A percentile compares a stretch with the other conserved stretches of the same genome.
Conservation (phyloP, 2,329 filamentous ascomycete species). For the Alternaria arborescens region DNA sequence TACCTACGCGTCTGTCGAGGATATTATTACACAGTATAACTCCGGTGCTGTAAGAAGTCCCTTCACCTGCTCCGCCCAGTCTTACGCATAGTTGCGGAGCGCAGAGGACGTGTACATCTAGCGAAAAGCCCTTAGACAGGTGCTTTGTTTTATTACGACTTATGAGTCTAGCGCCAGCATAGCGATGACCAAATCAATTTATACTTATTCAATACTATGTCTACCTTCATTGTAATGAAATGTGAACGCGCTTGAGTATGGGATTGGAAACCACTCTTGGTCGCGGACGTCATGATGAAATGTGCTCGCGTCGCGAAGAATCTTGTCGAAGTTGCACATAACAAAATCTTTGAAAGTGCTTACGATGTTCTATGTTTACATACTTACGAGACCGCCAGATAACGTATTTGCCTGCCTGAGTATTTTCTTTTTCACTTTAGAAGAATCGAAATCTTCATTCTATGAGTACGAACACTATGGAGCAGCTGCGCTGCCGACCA, state of each 20-base stretch:
- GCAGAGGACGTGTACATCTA: slow-evolving; percentile 8
- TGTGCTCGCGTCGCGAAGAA: background rate
- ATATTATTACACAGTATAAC: slow-evolving; percentile 54
- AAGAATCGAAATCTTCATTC: no score
- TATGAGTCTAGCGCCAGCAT: slow-evolving; percentile 13
- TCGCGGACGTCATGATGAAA: background rate
- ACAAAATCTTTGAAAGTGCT: background rate
- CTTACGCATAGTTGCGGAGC: slow-evolving; percentile 37
- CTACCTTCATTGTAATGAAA: background rate
- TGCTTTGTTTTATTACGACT: slow-evolving; percentile 5
- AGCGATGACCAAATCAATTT: slow-evolving; percentile 2
- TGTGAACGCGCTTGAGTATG: background rate
- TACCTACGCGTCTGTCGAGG: slow-evolving; percentile 56
- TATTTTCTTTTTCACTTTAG: background rate
- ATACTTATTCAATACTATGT: background rate
- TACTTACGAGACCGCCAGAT: no score
- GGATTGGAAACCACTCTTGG: background rate
- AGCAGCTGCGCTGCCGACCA: no score
- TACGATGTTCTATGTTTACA: background rate
- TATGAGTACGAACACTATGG: no score
- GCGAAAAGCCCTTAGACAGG: background rate
- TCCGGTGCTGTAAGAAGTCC: slow-evolving; percentile 49
- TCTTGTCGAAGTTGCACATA: background rate
- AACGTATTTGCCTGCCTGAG: background rate
- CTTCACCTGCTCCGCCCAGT: slow-evolving; percentile 51